Conservation (phyloP, 2,329 filamentous ascomycete genomes). For the Pseudohalonectria lignicola region DNA sequence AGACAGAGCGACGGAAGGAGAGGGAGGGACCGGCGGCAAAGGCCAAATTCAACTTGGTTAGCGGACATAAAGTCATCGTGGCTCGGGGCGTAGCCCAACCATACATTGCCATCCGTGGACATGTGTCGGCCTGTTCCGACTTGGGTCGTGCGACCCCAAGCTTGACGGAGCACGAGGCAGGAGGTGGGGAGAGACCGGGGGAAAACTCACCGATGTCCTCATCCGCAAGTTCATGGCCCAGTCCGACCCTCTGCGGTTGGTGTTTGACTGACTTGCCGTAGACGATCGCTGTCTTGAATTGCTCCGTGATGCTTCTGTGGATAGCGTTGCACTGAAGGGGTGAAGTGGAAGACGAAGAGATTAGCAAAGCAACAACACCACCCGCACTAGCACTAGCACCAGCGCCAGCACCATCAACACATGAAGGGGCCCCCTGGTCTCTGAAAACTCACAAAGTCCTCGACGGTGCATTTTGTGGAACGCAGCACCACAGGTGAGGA, state of each 20-base stretch:
- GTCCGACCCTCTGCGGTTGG: conserved; percentile 89
- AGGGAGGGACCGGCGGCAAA: neutral
- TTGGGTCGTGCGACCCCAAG: too few species aligned
- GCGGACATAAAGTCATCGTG: too few species aligned
- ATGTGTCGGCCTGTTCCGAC: too few species aligned
- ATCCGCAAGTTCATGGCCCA: conserved; percentile 83
- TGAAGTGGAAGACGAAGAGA: neutral
- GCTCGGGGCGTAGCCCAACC: too few species aligned
- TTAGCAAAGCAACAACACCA: too few species aligned
- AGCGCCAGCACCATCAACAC: too few species aligned
- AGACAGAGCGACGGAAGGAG: neutral
- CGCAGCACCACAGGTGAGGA: conserved; percentile 81
- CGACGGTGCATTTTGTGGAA: conserved; percentile 72
- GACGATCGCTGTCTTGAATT: conserved; percentile 91
- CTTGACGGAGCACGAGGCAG: neutral
- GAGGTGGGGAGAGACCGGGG: neutral
- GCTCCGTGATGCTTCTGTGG: conserved; percentile 88
- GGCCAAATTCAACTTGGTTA: too few species aligned
- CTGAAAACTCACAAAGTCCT: conserved; percentile 93
- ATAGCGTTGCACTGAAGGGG: conserved; percentile 80
- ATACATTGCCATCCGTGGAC: too few species aligned
- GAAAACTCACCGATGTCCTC: conserved; percentile 80
- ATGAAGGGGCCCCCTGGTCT: too few species aligned
- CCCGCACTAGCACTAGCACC: too few species aligned
- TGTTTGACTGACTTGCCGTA: conserved; percentile 98